These are phyloP conservation scores for Dactylella cylindrospora DNA, from an alignment of 2,329 filamentous ascomycete genomes.

Conservation along the genomic window DNA sequence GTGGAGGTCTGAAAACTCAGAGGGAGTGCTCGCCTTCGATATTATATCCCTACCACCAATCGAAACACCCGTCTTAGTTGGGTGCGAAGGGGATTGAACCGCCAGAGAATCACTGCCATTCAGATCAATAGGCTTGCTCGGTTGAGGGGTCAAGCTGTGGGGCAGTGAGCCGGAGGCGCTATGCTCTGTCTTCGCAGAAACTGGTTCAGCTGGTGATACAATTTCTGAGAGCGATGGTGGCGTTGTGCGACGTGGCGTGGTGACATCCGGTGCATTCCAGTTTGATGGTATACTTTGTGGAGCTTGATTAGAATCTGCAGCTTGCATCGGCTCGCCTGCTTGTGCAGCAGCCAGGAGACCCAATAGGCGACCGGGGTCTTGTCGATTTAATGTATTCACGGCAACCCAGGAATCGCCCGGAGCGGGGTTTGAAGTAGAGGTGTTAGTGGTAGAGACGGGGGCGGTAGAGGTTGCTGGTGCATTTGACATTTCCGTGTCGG, in stretches of 20 bases:
- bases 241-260: slow-evolving; percentile 12
- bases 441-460: neutral
- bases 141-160: neutral
- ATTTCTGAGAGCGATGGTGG: slow-evolving; percentile 21
- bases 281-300: slow-evolving; percentile 20
- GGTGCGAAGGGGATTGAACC: too few species aligned
- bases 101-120: too few species aligned
- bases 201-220: slow-evolving; percentile 14
- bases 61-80: too few species aligned
- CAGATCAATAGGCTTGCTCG: slow-evolving; percentile 4
- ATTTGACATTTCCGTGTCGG: slow-evolving; percentile 39
- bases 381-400: slow-evolving; percentile 30
- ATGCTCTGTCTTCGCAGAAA: slow-evolving; percentile 9
- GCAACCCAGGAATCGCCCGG: slow-evolving; percentile 42
- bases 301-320: slow-evolving; percentile 17
- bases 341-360: slow-evolving; percentile 33
- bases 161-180: neutral
- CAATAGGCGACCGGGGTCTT: slow-evolving; percentile 26
- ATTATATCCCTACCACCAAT: too few species aligned
- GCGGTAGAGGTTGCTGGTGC: slow-evolving; percentile 24
- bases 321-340: slow-evolving; percentile 37
- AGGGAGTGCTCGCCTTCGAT: slow-evolving; percentile 27
- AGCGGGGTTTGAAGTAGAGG: slow-evolving; percentile 2
- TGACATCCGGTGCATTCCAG: slow-evolving; percentile 17
- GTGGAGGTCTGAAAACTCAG: slow-evolving; percentile 35